Evolutionary conservation across 129 eudicot species (phyloP), one percentile per base, ranked within the genome.

Genomic region (Arctium lappa): DNA sequence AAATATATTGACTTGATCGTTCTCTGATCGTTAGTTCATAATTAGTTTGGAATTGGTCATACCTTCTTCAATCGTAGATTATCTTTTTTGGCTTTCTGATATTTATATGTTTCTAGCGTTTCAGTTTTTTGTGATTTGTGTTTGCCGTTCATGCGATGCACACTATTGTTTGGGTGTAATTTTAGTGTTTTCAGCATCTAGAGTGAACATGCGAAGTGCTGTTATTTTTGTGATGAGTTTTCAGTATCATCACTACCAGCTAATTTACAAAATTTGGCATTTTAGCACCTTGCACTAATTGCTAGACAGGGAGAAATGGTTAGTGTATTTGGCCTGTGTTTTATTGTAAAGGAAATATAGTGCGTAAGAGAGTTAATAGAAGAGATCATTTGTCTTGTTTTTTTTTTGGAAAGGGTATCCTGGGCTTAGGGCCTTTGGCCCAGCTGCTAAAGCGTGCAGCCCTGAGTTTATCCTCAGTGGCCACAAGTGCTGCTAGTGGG

Each of bases 321-420:
- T n/a, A 38, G 46, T 34, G 81, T 36, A 78, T n/a, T 22, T 78
- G 34, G 37, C 60, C n/a, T 78, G 53, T 78, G 73, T 62, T 62
- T 78, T n/a, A 78, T 18, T 62, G 56, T 62, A 27, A 62, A 33
- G 73, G 11, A 18, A 36, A 6, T 18, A 18, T 36, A 37, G 12
- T 56, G 0, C 6, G 22, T 78, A 11, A 38, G 37, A 62, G 73
- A 60, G 34, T 62, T 77, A 6, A 30, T 75, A 62, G 72, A 18
- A 36, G n/a, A 38, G 73, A 78, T 37, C 60, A 60, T 60, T 15
- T 53, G 65, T n/a, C n/a, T n/a, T n/a, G n/a, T n/a, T n/a, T n/a
- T n/a, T n/a, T n/a, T n/a, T n/a, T n/a, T n/a, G n/a, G n/a, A n/a
- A n/a, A n/a, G n/a, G n/a, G n/a, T n/a, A n/a, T n/a, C n/a, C n/a